Percentiles rank a stretch among this genome's conserved stretches.
These are phyloP conservation scores for Dovyalis caffra DNA, from an alignment of 345 rosid species.

Conservation along the genomic window DNA sequence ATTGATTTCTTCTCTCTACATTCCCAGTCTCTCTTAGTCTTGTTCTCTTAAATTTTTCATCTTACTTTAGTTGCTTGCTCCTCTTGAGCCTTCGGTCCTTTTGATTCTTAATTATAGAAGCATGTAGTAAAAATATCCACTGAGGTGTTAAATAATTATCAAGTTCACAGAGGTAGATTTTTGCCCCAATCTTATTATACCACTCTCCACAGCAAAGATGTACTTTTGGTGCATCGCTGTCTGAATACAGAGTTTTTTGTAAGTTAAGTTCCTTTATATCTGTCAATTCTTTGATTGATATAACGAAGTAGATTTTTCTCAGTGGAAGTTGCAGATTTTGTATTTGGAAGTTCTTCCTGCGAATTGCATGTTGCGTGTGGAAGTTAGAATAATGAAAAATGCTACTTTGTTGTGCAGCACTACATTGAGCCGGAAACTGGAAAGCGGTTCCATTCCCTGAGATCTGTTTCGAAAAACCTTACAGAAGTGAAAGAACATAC, in stretches of 20 bases:
- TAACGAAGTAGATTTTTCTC: background rate
- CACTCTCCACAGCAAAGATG: background rate
- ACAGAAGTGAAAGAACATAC: background rate
- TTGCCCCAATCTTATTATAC: background rate
- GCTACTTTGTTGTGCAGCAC: conserved; percentile 24
- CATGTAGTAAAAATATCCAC: background rate
- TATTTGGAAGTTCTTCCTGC: background rate
- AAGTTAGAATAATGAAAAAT: background rate
- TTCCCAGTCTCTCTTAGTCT: background rate
- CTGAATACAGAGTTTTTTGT: background rate
- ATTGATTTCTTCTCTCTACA: background rate
- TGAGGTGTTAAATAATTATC: background rate
- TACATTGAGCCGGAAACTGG: conserved; percentile 44
- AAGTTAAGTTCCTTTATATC: background rate
- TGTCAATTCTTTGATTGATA: background rate
- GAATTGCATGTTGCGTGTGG: conserved; percentile 9
- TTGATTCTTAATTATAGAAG: background rate
- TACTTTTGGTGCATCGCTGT: background rate
- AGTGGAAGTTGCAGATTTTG: background rate
- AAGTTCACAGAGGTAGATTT: background rate
- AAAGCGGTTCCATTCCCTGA: conserved; percentile 28
- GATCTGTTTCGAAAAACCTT: conserved; percentile 31
- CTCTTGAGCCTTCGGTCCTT: background rate
- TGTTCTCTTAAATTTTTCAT: background rate
- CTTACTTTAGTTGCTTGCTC: background rate